A percentile compares a stretch with the other conserved stretches of the same genome.
Conservation (phyloP, 805 yeast species). For the Candida sanyiensis region DNA sequence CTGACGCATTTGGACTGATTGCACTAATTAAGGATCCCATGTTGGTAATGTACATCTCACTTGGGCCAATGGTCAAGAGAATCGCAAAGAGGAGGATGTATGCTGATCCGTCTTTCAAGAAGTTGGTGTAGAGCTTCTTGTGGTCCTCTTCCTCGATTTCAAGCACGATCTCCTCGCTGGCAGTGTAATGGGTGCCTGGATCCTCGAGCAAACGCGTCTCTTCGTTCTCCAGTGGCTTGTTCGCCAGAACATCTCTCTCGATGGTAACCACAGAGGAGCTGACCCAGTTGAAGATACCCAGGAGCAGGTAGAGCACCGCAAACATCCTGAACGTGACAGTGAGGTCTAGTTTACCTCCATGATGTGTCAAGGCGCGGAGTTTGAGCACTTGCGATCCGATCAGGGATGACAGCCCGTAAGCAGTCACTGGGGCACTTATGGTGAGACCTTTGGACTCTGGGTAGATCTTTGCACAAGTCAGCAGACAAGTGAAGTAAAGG, state of each 20-base stretch:
- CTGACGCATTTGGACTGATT: constrained; percentile 20
- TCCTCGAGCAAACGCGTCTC: constrained; percentile 15
- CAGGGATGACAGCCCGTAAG: constrained; percentile 78
- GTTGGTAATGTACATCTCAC: constrained; percentile 80
- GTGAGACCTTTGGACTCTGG: constrained; percentile 74
- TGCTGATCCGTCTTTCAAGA: constrained; percentile 46
- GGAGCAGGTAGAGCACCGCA: constrained; percentile 44
- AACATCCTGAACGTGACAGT: constrained; percentile 48
- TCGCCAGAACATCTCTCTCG: constrained; percentile 25
- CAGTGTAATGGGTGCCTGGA: constrained; percentile 8
- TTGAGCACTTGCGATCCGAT: constrained; percentile 61
- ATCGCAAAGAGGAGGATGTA: constrained; percentile 60
- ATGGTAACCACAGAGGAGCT: constrained; percentile 61
- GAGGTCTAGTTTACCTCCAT: constrained; percentile 36
- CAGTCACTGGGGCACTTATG: constrained; percentile 82
- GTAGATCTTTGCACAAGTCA: constrained; percentile 82
- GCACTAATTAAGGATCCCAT: constrained; percentile 61
- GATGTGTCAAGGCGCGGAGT: constrained; percentile 26
- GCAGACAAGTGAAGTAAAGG: constrained; percentile 60
- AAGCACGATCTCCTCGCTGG: constrained; percentile 26
- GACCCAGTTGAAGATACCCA: constrained; percentile 57
- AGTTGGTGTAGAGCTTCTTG: constrained; percentile 14
- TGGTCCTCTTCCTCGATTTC: constrained; percentile 18
- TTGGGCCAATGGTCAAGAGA: constrained; percentile 69
- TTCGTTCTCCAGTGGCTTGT: constrained; percentile 19